Evolutionary conservation across 257 asterid species (phyloP), one percentile per base, ranked within the genome.

Genomic region (Solanum dulcamara): DNA sequence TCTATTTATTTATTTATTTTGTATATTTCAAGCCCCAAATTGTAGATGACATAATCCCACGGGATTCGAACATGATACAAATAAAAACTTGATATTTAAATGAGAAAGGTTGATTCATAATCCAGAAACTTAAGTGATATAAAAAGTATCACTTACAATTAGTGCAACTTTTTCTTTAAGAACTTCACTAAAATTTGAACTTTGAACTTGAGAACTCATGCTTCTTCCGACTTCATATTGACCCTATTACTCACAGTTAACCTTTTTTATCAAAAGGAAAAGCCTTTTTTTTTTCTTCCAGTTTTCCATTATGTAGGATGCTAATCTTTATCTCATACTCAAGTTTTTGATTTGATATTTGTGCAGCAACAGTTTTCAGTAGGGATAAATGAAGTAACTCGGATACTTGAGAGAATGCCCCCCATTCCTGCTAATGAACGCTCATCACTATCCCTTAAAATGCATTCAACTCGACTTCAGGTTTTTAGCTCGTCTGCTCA

Each of bases 361-460:
- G 67, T 32, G 70, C 90, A 95, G 97, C 94, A 90, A 92, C 97
- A 93, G 88, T 94, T 96, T 85, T 93, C 97, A 15, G 87, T 96
- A 2, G 98, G 98, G 57, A 94, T 94, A 48, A 94, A 94, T 90
- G 99, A 96, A 86, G 98, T 93, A 35, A 94, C 97, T 3, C 98
- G 98, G n/a, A 88, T 86, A 62, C 98, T 96, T 62, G 98, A 93
- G 90, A 92, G 95, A 71, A 93, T 94, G 97, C 90, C 89, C 14
- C 88, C 89, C 9, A 14, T 62, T 83, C n/a, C 80, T 51, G 80
- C 86, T 11, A 74, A 51, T 81, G 64, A 83, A 46, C 51, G 72
- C 28, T 80, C 88, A 12, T 44, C 86, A 1, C 84, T 85, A 74
- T 67, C 75, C 46, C 66, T n/a, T 30, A 83, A 87, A 87, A 66